Conservation (phyloP, 2,329 filamentous ascomycete genomes). For the Bipolaris victoriae region DNA sequence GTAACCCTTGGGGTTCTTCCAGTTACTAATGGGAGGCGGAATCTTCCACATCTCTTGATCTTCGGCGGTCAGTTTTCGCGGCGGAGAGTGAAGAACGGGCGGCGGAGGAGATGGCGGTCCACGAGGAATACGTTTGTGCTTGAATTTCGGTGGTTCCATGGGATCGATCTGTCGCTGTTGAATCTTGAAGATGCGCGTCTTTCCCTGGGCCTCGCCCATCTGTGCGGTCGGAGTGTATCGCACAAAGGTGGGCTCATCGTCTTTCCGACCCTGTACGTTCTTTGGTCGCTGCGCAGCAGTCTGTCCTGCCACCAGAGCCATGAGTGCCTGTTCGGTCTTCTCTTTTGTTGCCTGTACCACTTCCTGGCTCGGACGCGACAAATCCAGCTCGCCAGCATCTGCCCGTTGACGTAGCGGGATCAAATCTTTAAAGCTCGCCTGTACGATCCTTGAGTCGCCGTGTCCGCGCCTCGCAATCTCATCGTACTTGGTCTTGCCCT, state of each 20-base stretch:
- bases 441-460: conserved; percentile 80
- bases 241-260: conserved; percentile 89
- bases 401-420: conserved; percentile 93
- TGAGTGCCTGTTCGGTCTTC: conserved; percentile 84
- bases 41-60: conserved; percentile 98
- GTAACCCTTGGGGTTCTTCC: conserved; percentile 99
- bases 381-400: conserved; percentile 87
- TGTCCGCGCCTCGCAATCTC: conserved; percentile 92
- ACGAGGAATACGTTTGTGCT: conserved; percentile 96
- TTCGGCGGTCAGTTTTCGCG: conserved; percentile 91
- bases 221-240: conserved; percentile 95
- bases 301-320: conserved; percentile 80
- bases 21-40: conserved; percentile 89
- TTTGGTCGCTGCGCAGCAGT: conserved; percentile 95
- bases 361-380: conserved; percentile 83
- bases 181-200: conserved; percentile 98
- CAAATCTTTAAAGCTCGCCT: conserved; percentile 94
- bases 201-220: conserved; percentile 86
- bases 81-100: conserved; percentile 92
- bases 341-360: conserved; percentile 84
- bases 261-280: conserved; percentile 81
- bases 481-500: conserved; percentile 96
- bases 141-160: conserved; percentile 97
- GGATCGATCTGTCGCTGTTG: conserved; percentile 92
- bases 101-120: conserved; percentile 91